Evolutionary conservation across 352 stramenopile genomes (phyloP).

Genomic region (Globisporangium irregulare): DNA sequence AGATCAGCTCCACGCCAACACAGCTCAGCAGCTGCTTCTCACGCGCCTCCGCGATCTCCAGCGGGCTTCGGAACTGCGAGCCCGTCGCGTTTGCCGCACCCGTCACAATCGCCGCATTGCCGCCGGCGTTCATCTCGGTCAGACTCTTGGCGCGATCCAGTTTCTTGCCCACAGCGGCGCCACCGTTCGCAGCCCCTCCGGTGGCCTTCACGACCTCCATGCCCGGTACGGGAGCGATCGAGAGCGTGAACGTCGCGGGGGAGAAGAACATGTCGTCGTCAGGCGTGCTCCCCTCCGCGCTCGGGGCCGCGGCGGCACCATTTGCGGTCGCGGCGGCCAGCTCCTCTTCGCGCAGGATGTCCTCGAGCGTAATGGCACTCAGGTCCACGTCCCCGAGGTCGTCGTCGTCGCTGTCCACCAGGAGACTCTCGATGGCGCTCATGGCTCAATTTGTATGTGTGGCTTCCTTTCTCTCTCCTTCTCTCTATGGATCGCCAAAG

Average conservation of each 20-base stretch:
- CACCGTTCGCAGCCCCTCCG: not conserved
- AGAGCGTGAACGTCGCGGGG: slow-evolving; percentile 61
- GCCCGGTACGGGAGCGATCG: slow-evolving; percentile 55
- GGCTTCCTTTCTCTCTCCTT: not conserved
- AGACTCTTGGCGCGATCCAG: slow-evolving; percentile 40
- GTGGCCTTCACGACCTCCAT: slow-evolving; percentile 51
- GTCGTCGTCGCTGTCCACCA: slow-evolving; percentile 68
- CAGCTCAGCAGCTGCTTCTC: slow-evolving; percentile 83
- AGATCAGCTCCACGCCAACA: slow-evolving; percentile 79
- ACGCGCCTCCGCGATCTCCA: slow-evolving; percentile 77
- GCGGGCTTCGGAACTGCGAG: slow-evolving; percentile 46
- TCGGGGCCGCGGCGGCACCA: slow-evolving; percentile 8
- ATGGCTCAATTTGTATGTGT: slow-evolving; percentile 17
- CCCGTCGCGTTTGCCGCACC: slow-evolving; percentile 18
- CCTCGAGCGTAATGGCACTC: slow-evolving; percentile 61
- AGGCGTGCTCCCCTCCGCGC: slow-evolving; percentile 17
- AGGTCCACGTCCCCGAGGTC: slow-evolving; percentile 66
- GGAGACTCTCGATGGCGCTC: slow-evolving; percentile 52
- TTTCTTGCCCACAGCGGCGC: slow-evolving; percentile 17
- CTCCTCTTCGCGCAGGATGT: slow-evolving; percentile 72
- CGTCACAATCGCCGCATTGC: slow-evolving; percentile 18
- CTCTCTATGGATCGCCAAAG: not conserved
- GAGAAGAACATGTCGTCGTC: slow-evolving; percentile 71
- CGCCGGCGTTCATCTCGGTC: slow-evolving; percentile 30
- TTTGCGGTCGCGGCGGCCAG: slow-evolving; percentile 31